Base-by-base conservation (phyloP, 2,329 filamentous ascomycete genomes). In the Falciphora oryzae region DNA sequence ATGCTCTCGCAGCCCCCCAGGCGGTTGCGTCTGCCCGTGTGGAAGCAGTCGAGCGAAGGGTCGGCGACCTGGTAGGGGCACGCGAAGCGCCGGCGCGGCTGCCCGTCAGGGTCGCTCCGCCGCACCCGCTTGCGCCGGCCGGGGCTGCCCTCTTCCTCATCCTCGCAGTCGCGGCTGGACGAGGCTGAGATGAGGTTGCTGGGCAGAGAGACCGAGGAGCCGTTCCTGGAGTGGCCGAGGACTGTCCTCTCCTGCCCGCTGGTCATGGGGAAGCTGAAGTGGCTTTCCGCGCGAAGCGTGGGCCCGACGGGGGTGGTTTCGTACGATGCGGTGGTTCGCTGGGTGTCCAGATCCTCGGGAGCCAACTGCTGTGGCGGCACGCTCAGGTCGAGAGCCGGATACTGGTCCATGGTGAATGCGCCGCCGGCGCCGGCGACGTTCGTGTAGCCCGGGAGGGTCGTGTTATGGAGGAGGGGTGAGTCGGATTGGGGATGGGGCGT, bases 11-110 rank as follows among this genome's bases (percentile, higher is more conserved):
- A 63, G 16, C 62, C 62, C 10, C 62, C 62, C 2, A 29, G 11
- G 11, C 25, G 53, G 62, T 63, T 63, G 62, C 62, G 62, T 5
- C 28, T n/a, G 10, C 62, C 62, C 13, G 31, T 13, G 18, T 35
- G 29, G 31, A 63, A 63, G 56, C 62, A 63, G 53, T 57, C 31
- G 18, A 57, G 62, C n/a, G 31, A 27, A 8, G 53, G 62, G 7
- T 63, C 62, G 25, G n/a, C 57, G 8, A 57, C 62, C 31, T 58
- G 53, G 31, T 58, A 63, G 14, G 62, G 62, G 56, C 62, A 63
- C 29, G 62, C 62, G 5, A 63, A 57, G 11, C 62, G 62, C 18
- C 44, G 22, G 44, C 44, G 44, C 8, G 6, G 44, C 44, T 11
- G 44, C 22, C 35, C 44, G 44, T 8, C 18, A 6, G 22, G 22